phyloP scores from a whole-genome alignment of 768 basidiomycete genomes.

The Panus rudis region DNA sequence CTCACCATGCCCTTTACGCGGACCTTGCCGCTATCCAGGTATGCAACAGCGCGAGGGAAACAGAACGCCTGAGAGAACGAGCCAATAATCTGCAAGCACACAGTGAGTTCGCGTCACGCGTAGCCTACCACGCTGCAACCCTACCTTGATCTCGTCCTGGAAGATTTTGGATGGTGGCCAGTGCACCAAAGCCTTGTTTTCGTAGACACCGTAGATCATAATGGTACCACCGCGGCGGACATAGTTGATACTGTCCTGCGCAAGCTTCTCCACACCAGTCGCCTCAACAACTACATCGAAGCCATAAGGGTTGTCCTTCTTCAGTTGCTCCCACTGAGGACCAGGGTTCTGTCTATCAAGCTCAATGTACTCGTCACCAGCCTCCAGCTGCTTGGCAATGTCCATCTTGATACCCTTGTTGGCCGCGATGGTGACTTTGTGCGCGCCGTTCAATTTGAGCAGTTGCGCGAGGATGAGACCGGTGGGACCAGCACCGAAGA shows the following conservation, averaged over 20 bases:
- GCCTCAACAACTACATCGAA: constrained; percentile 84
- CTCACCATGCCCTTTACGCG: constrained; percentile 73
- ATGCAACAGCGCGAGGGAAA: constrained; percentile 87
- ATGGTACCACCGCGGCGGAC: constrained; percentile 82
- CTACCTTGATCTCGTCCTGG: constrained; percentile 61
- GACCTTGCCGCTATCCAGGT: constrained; percentile 82
- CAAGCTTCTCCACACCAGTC: constrained; percentile 81
- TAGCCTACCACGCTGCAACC: not conserved
- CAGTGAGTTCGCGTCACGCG: not conserved
- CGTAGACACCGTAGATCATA: constrained; percentile 90
- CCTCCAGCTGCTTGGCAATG: constrained; percentile 71
- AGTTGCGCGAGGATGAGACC: constrained; percentile 88
- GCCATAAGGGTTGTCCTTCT: constrained; percentile 76
- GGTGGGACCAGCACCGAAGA: constrained; percentile 88
- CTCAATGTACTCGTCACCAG: constrained; percentile 81
- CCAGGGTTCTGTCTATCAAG: constrained; percentile 70
- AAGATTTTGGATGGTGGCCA: constrained; percentile 87
- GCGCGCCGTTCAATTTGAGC: constrained; percentile 80
- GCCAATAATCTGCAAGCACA: constrained; percentile 68
- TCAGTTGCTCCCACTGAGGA: constrained; percentile 74
- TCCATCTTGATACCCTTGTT: constrained; percentile 91
- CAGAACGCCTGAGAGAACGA: constrained; percentile 88
- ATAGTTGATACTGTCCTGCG: constrained; percentile 83
- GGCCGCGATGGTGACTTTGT: constrained; percentile 74
- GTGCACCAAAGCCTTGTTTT: constrained; percentile 75